A percentile compares a stretch with the other conserved stretches of the same genome.
These are phyloP conservation scores for Trichoderma sp. DNA, from an alignment of 2,329 filamentous ascomycete genomes.

Conservation along the genomic window DNA sequence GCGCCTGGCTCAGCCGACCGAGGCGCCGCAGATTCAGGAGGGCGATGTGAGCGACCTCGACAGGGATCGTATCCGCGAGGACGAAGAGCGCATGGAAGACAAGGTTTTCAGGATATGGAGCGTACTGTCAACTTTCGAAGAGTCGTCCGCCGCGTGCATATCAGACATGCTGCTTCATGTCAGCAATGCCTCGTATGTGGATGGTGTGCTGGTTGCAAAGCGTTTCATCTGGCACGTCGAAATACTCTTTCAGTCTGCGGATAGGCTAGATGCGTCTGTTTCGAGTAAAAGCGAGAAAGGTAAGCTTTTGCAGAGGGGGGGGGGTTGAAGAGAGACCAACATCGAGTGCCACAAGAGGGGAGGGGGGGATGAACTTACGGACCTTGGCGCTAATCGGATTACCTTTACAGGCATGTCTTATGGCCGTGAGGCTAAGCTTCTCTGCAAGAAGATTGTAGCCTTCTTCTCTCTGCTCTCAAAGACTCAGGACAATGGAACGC, in stretches of 20 bases:
- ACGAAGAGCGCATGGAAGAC: constrained; percentile 94
- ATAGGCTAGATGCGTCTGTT: constrained; percentile 78
- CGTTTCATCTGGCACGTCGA: constrained; percentile 97
- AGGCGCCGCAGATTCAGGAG: constrained; percentile 49
- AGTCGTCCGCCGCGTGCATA: constrained; percentile 96
- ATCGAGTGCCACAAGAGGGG: neutral
- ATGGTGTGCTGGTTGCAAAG: constrained; percentile 91
- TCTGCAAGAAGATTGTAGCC: constrained; percentile 99
- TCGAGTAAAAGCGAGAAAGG: constrained; percentile 71
- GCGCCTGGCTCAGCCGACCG: constrained; percentile 67
- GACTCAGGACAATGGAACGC: constrained; percentile 85
- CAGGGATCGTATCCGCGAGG: constrained; percentile 74
- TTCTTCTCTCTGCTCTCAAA: constrained; percentile 96
- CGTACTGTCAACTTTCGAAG: constrained; percentile 93
- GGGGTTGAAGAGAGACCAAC: neutral
- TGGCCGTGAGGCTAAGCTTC: constrained; percentile 90
- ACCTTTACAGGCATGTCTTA: constrained; percentile 74
- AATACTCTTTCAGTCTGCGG: constrained; percentile 84
- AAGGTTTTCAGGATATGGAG: constrained; percentile 99
- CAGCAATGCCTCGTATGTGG: constrained; percentile 94
- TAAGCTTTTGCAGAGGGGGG: constrained; percentile 45
- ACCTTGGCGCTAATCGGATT: constrained; percentile 1
- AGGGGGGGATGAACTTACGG: neutral
- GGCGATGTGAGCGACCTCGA: constrained; percentile 57
- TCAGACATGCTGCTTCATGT: constrained; percentile 99